phyloP scores from a whole-genome alignment of 768 basidiomycete genomes.

The Serpula lacrymans region DNA sequence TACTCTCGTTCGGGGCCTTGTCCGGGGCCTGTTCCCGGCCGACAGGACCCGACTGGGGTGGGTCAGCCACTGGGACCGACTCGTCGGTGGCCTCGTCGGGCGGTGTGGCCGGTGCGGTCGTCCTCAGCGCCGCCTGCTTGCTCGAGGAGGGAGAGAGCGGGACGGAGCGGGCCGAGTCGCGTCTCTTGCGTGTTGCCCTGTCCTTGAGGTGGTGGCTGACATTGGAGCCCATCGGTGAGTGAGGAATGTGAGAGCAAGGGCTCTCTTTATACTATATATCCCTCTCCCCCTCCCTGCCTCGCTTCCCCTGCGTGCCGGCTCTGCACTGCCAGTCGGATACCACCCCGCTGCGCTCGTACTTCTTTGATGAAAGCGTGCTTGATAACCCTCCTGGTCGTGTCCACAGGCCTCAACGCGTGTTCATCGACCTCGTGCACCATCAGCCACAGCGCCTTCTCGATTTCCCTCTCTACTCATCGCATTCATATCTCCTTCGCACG shows the following conservation, averaged over 20 bases:
- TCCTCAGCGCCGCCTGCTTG: slow-evolving; percentile 16
- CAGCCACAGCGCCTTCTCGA: too few relatives aligned
- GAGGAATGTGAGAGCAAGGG: not conserved
- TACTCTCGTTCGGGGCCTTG: slow-evolving; percentile 11
- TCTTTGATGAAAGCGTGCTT: too few relatives aligned
- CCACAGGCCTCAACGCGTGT: too few relatives aligned
- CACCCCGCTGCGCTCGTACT: too few relatives aligned
- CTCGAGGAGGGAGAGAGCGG: slow-evolving; percentile 11
- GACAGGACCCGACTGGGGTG: too few relatives aligned
- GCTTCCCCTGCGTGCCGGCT: slow-evolving; percentile 25
- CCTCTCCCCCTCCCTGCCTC: slow-evolving; percentile 14
- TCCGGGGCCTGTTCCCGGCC: slow-evolving; percentile 7
- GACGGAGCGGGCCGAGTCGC: slow-evolving; percentile 19
- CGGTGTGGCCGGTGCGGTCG: slow-evolving; percentile 23
- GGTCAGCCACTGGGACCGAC: too few relatives aligned
- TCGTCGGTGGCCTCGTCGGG: slow-evolving; percentile 23
- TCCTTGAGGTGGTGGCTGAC: slow-evolving; percentile 22
- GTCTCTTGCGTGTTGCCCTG: slow-evolving; percentile 21
- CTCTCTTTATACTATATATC: not conserved
- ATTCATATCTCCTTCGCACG: too few relatives aligned
- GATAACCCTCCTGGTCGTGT: too few relatives aligned
- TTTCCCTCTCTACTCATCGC: too few relatives aligned
- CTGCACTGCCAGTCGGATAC: too few relatives aligned
- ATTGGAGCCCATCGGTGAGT: slow-evolving; percentile 21
- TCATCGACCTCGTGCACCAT: too few relatives aligned